Evolutionary conservation across 495 filamentous ascomycete species (phyloP).

Genomic region (Cetradonia linearis): DNA sequence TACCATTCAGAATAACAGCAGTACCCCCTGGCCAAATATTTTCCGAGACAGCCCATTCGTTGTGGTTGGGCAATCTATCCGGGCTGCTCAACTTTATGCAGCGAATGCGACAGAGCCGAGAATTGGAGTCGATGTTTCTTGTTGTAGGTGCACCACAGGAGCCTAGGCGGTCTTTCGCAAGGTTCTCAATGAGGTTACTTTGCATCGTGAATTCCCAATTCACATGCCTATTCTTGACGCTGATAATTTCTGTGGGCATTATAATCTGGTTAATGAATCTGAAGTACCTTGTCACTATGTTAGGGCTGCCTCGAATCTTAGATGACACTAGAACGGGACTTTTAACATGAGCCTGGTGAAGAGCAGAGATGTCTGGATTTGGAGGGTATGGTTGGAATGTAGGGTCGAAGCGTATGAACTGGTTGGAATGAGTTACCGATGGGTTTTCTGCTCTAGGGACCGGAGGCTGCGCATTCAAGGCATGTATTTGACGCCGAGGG

Average conservation of each 20-base stretch:
- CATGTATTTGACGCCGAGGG: background rate
- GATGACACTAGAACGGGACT: slow-evolving; percentile 41
- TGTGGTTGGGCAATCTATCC: slow-evolving; percentile 24
- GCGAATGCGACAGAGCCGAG: slow-evolving; percentile 35
- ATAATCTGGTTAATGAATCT: slow-evolving; percentile 14
- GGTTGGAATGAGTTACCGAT: background rate
- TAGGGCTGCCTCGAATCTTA: slow-evolving; percentile 9
- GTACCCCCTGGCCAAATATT: slow-evolving; percentile 63
- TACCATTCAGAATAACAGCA: slow-evolving; percentile 57
- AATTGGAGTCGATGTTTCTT: slow-evolving; percentile 23
- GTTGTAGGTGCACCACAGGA: slow-evolving; percentile 11
- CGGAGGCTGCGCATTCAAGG: background rate
- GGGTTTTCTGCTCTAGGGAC: background rate
- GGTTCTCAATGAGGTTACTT: slow-evolving; percentile 4
- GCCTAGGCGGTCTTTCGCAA: slow-evolving; percentile 12
- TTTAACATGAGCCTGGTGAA: slow-evolving; percentile 49
- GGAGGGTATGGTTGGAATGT: slow-evolving; percentile 28
- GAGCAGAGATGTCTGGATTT: slow-evolving; percentile 37
- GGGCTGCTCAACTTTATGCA: slow-evolving; percentile 30
- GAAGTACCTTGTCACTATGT: slow-evolving; percentile 8
- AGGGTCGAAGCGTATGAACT: slow-evolving; percentile 11
- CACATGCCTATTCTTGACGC: slow-evolving; percentile 13
- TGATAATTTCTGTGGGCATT: slow-evolving; percentile 7
- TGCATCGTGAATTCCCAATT: slow-evolving; percentile 16
- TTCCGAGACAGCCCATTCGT: slow-evolving; percentile 51